Conservation (phyloP, 2,329 filamentous ascomycete genomes). For the Exophiala xenobiotica region DNA sequence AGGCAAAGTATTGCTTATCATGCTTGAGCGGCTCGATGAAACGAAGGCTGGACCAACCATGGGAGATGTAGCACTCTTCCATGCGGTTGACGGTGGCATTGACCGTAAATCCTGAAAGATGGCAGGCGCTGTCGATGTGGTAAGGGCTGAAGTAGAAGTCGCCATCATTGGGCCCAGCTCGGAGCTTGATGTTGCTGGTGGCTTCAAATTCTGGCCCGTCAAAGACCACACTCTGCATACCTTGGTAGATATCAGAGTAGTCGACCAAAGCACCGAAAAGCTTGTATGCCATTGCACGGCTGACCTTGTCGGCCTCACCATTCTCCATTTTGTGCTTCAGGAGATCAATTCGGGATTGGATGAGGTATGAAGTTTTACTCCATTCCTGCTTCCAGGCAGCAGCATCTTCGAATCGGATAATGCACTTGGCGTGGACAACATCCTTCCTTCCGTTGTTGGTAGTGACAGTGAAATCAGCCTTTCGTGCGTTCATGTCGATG, state of each 20-base stretch:
- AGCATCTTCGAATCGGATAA: slow-evolving; percentile 33
- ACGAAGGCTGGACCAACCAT: slow-evolving; percentile 62
- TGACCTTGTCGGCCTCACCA: slow-evolving; percentile 34
- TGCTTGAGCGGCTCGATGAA: slow-evolving; percentile 53
- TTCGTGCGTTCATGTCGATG: slow-evolving; percentile 29
- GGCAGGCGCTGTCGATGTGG: slow-evolving; percentile 41
- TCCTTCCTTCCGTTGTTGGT: slow-evolving; percentile 31
- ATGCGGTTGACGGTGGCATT: slow-evolving; percentile 54
- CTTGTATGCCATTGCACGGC: slow-evolving; percentile 38
- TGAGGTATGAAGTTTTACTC: slow-evolving; percentile 33
- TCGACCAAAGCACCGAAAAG: slow-evolving; percentile 39
- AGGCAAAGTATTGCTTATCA: slow-evolving; percentile 57
- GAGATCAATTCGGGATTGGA: slow-evolving; percentile 36
- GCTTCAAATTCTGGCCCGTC: slow-evolving; percentile 40
- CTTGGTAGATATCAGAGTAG: slow-evolving; percentile 37
- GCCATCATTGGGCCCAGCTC: slow-evolving; percentile 31
- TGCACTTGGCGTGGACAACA: slow-evolving; percentile 34
- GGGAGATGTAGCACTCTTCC: slow-evolving; percentile 61
- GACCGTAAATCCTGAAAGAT: slow-evolving; percentile 39
- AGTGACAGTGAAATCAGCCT: slow-evolving; percentile 30
- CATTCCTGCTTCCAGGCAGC: slow-evolving; percentile 34
- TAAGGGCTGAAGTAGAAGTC: slow-evolving; percentile 40
- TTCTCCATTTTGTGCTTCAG: slow-evolving; percentile 34
- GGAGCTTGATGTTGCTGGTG: slow-evolving; percentile 36
- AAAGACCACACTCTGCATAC: slow-evolving; percentile 40